These are phyloP conservation scores for Aspergillus fructus DNA, from an alignment of 2,329 filamentous ascomycete species.

Conservation along the genomic window DNA sequence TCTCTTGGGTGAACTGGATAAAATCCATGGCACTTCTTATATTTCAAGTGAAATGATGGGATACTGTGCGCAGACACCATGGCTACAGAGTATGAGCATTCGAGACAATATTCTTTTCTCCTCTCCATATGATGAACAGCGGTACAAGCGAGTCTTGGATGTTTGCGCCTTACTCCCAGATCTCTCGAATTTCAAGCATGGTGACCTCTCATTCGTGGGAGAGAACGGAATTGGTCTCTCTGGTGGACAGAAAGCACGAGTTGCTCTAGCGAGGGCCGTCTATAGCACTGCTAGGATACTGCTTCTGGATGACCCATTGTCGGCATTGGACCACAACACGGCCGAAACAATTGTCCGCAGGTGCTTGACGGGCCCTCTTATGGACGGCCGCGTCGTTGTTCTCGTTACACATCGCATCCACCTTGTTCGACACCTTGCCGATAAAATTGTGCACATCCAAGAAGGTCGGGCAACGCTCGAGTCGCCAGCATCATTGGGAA, in stretches of 20 bases:
- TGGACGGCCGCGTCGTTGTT: constrained; percentile 55
- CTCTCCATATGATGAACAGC: constrained; percentile 64
- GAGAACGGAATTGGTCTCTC: constrained; percentile 63
- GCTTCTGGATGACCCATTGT: constrained; percentile 60
- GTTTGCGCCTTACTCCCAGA: constrained; percentile 63
- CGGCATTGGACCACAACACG: constrained; percentile 63
- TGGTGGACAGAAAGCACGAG: constrained; percentile 60
- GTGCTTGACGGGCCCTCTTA: constrained; percentile 55
- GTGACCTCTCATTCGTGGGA: constrained; percentile 61
- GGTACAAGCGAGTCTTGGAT: constrained; percentile 68
- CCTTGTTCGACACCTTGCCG: constrained; percentile 69
- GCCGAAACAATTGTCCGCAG: constrained; percentile 61
- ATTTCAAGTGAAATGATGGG: constrained; percentile 58
- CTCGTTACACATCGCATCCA: constrained; percentile 68
- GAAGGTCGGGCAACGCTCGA: constrained; percentile 57
- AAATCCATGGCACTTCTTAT: constrained; percentile 50
- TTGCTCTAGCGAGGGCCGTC: constrained; percentile 60
- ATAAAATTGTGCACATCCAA: constrained; percentile 70
- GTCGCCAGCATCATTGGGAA: constrained; percentile 47
- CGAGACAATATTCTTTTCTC: constrained; percentile 68
- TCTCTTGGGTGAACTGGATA: constrained; percentile 60
- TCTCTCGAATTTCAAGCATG: constrained; percentile 62
- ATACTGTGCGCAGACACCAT: constrained; percentile 66
- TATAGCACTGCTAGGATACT: constrained; percentile 57
- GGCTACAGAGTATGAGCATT: constrained; percentile 69